These are phyloP conservation scores for Phialocephala sp. DNA, from an alignment of 2,329 filamentous ascomycete genomes.

Conservation along the genomic window DNA sequence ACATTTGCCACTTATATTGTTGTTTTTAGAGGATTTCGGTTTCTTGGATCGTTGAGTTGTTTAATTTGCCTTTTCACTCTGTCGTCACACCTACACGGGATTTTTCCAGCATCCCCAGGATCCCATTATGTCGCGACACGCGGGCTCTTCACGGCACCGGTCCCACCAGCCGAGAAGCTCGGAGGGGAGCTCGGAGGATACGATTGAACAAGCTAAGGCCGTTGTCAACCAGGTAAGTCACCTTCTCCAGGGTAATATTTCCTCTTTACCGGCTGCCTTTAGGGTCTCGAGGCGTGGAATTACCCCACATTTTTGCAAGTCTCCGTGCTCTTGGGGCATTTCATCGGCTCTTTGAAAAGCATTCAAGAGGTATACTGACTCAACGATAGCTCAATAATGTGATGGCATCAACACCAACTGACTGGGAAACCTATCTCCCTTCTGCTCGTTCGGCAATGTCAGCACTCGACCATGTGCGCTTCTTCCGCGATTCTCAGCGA, in stretches of 20 bases:
- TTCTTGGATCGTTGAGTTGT: neutral
- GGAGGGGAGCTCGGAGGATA: conserved; percentile 32
- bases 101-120: conserved; percentile 20
- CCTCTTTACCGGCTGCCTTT: too few relatives aligned
- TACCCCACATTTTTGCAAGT: too few relatives aligned
- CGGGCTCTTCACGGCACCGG: conserved; percentile 35
- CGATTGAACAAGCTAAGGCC: conserved; percentile 33
- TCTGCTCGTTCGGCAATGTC: conserved; percentile 47
- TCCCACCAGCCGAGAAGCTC: conserved; percentile 28
- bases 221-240: conserved; percentile 19
- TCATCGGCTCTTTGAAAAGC: too few relatives aligned
- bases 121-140: conserved; percentile 29
- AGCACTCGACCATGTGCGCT: conserved; percentile 47
- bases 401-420: conserved; percentile 31
- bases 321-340: too few relatives aligned
- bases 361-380: too few relatives aligned
- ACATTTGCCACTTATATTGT: neutral
- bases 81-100: conserved; percentile 9
- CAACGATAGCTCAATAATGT: conserved; percentile 30
- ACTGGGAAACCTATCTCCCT: conserved; percentile 44
- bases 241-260: too few relatives aligned
- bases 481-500: conserved; percentile 45
- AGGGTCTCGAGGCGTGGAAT: too few relatives aligned
- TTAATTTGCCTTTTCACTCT: neutral
- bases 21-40: neutral